Conservation (phyloP, 2,329 filamentous ascomycete genomes). For the Ophiostoma piceae region DNA sequence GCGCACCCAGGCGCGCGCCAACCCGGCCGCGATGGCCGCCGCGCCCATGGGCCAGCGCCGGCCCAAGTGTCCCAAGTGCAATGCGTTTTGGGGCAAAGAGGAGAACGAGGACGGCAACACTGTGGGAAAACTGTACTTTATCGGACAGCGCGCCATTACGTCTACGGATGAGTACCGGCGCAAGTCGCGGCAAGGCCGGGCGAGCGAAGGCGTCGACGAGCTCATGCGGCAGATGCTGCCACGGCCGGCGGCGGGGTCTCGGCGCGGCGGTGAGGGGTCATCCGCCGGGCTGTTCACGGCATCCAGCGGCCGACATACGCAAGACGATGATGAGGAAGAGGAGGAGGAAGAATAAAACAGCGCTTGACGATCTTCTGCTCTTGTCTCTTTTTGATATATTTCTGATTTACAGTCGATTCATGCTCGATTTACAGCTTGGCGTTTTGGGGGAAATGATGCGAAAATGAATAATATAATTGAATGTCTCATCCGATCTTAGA, state of each 20-base stretch:
- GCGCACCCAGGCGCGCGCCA: constrained; percentile 49
- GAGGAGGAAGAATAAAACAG: constrained; percentile 21
- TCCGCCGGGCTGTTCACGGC: constrained; percentile 23
- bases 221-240: constrained; percentile 32
- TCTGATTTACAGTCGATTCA: not conserved
- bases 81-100: constrained; percentile 42
- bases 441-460: not conserved
- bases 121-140: constrained; percentile 38
- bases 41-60: constrained; percentile 49
- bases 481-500: not conserved
- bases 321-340: constrained; percentile 21
- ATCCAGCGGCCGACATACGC: not conserved
- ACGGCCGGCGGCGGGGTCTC: not conserved
- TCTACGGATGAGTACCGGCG: constrained; percentile 47
- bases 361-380: not conserved
- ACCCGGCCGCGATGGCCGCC: constrained; percentile 43
- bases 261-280: constrained; percentile 8
- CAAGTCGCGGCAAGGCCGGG: constrained; percentile 37
- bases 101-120: constrained; percentile 17
- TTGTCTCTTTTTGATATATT: not conserved
- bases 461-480: not conserved
- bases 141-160: constrained; percentile 55
- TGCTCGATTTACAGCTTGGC: not conserved
- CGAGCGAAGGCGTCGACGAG: constrained; percentile 36
- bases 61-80: constrained; percentile 61